Evolutionary conservation across 306 rosid species (phyloP), one percentile per base, ranked within the genome.

Genomic region (Sindora glabra): DNA sequence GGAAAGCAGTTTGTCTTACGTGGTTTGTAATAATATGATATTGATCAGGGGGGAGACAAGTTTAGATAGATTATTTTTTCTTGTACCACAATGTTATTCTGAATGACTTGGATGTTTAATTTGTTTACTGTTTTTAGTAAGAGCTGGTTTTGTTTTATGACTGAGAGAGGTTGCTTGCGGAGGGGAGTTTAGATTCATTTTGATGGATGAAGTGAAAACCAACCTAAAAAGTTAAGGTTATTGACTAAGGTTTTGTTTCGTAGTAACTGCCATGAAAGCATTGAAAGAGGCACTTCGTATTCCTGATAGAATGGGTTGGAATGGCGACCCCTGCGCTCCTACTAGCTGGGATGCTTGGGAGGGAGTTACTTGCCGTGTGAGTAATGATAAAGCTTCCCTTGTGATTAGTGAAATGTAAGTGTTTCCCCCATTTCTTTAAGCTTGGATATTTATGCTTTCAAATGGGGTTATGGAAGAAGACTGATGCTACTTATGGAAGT

Each of bases 291-390:
- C 96, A 8, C 89, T 92, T 24, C 80, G 79, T 13, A 56, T 92
- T 70, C 98, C 96, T 2, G 98, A 74, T 72, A 77, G 98, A 74
- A 92, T 92, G 98, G 96, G 98, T 60, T 92, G 98, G 96, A 92
- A 92, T 54, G 98, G 98, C 5, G 98, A 92, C 82, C 98, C 98
- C 6, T 92, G 98, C 82, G 98, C 96, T 48, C 96, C 98, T 63
- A 83, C 95, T 13, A 80, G 40, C 47, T 88, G 95, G 98, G 96
- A 88, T 83, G 95, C 98, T 19, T 92, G 98, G 98, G 98, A 92
- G 78, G 96, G 98, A 59, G 96, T 88, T 67, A 86, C 92, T 18
- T 92, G 98, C 70, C 90, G 74, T 16, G 72, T 72, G 69, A 68
- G 74, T 79, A 76, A 80, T 68, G 67, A 88, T 34, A 75, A 57